Conservation (phyloP, 257 asterid species). For the Jaltomata sinuosa region DNA sequence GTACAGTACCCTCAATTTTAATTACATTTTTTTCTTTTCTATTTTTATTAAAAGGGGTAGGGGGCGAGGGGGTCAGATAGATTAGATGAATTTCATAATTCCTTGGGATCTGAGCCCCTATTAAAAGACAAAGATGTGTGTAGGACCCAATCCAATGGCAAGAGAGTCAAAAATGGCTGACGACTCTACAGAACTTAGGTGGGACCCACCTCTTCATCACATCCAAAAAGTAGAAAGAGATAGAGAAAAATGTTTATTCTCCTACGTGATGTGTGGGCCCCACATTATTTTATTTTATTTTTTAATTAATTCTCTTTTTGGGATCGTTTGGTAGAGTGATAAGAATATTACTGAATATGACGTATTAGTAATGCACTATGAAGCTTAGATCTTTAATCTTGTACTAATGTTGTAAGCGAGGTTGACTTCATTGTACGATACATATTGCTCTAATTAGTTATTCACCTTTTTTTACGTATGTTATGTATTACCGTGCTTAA, state of each 20-base stretch:
- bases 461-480: too few species aligned
- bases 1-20: neutral
- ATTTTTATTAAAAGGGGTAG: neutral
- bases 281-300: neutral
- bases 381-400: too few species aligned
- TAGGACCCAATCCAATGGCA: neutral
- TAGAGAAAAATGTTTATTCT: neutral
- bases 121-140: neutral
- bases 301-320: too few species aligned
- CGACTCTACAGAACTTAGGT: neutral
- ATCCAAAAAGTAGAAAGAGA: neutral
- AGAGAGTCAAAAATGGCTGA: neutral
- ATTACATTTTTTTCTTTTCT: too few species aligned
- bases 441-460: too few species aligned
- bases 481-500: too few species aligned
- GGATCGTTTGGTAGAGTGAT: too few species aligned
- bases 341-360: too few species aligned
- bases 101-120: neutral
- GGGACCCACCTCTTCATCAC: neutral
- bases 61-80: neutral
- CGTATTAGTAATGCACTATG: too few species aligned
- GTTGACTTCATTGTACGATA: too few species aligned
- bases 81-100: neutral
- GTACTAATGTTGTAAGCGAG: too few species aligned
- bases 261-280: neutral